Evolutionary conservation across 2,329 filamentous ascomycete species (phyloP).

Genomic region (Fusarium mangiferae): DNA sequence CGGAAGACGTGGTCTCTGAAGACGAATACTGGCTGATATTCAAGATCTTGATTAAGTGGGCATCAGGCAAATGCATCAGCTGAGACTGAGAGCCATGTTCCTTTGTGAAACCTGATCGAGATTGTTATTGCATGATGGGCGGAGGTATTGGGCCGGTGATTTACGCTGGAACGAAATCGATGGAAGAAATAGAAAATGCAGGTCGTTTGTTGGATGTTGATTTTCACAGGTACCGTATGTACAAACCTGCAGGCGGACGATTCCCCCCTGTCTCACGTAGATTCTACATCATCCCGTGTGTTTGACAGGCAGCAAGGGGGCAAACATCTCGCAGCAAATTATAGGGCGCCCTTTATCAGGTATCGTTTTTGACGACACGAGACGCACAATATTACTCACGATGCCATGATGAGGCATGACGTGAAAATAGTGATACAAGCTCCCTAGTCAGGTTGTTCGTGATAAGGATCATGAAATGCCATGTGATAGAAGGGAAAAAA

Average conservation of each 20-base stretch:
- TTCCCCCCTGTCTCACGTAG: conserved; percentile 31
- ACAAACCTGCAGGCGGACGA: conserved; percentile 3
- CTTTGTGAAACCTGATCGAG: conserved; percentile 34
- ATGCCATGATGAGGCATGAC: conserved; percentile 35
- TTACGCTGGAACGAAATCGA: background rate
- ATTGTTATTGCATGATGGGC: conserved; percentile 19
- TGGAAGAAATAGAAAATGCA: background rate
- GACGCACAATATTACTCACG: background rate
- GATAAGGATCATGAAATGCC: conserved; percentile 6
- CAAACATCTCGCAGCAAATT: conserved; percentile 8
- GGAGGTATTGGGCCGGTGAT: conserved; percentile 11
- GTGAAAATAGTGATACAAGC: conserved; percentile 2
- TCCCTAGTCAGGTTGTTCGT: background rate
- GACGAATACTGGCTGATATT: conserved; percentile 10
- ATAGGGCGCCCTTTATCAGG: background rate
- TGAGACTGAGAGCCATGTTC: conserved; percentile 31
- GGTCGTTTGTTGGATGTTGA: background rate
- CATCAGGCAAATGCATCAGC: conserved; percentile 26
- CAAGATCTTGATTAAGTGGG: conserved; percentile 12
- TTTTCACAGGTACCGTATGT: conserved; percentile 1
- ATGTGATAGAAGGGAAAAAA: conserved; percentile 9
- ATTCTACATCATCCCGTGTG: conserved; percentile 30
- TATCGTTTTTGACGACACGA: background rate
- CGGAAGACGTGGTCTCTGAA: conserved; percentile 2
- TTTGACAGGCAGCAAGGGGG: conserved; percentile 36